Base-by-base conservation (phyloP, 805 yeast species). In the Metschnikowia chrysomelidarum region DNA sequence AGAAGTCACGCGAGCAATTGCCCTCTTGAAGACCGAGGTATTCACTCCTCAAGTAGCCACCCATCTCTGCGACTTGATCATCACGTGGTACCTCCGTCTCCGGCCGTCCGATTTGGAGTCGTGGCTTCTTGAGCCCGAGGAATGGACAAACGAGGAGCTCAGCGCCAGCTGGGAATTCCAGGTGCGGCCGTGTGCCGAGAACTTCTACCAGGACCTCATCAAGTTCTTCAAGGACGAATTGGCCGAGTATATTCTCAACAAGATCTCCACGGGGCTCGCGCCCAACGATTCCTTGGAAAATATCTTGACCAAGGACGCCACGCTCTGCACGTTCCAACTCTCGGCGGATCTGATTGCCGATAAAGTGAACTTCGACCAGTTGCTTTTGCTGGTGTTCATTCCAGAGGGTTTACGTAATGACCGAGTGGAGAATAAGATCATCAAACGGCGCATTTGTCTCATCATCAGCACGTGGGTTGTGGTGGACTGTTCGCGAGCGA, bases 91-190 rank as follows among this genome's bases (percentile, higher is more conserved):
- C 57, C 67, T 93, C 43, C 75, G 82, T 37, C 59, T 89, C 30
- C 76, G 80, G 40, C 87, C 91, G 0, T 58, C 73, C 2, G 97
- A 89, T 54, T 57, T 91, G 30, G 94, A 85, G 48, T 65, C 76
- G 24, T 93, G 98, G 98, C 56, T 69, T 9, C 57, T 73, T 12
- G 95, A 88, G 41, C 96, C 98, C 0, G 98, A 88, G 56, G 96
- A 87, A 56, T 93, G 95, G 87, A 79, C 85, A 14, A 79, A 80
- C 44, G 95, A 87, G 51, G 95, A 88, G 47, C 63, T 81, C 38
- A 73, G 79, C 32, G 66, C 78, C 4, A 80, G 82, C 53, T 87
- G 86, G 80, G 97, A 89, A 53, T 87, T 67, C 55, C 89, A 85
- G 54, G 71, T 88, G 9, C 69, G 94, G 38, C 87, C 91, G 3